phyloP scores from a whole-genome alignment of 305 asterid genomes.

The Fraxinus velutina region DNA sequence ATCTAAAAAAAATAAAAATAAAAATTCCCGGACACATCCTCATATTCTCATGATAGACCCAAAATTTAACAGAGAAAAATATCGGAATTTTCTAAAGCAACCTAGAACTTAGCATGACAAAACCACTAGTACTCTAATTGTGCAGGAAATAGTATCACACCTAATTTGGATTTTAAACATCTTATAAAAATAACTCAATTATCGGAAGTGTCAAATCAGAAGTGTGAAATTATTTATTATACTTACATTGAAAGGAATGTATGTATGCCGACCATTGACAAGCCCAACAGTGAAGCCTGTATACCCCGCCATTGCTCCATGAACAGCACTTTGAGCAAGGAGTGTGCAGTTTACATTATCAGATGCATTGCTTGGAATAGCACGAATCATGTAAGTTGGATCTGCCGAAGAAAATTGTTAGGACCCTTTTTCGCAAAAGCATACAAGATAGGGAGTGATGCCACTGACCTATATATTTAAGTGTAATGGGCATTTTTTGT shows the following conservation, averaged over 20 bases:
- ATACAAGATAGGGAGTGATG: conserved; percentile 1
- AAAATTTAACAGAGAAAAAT: not conserved
- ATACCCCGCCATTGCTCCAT: conserved; percentile 84
- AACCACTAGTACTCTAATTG: not conserved
- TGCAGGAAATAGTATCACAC: not conserved
- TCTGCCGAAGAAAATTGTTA: conserved; percentile 37
- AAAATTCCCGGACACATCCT: not conserved
- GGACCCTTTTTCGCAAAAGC: conserved; percentile 9
- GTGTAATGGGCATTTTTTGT: conserved; percentile 45
- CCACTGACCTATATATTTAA: conserved; percentile 65
- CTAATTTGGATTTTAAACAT: not conserved
- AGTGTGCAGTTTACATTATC: conserved; percentile 74
- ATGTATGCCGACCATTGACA: conserved; percentile 65
- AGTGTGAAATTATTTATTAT: not conserved
- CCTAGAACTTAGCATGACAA: not conserved
- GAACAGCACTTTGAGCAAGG: conserved; percentile 82
- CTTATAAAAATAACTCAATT: not conserved
- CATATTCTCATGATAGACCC: not conserved
- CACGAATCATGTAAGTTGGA: conserved; percentile 84
- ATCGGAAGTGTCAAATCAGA: conserved; percentile 12
- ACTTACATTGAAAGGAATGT: conserved; percentile 71
- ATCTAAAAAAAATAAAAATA: not conserved
- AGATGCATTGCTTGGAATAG: conserved; percentile 79
- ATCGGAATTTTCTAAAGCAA: not conserved
- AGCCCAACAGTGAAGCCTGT: conserved; percentile 70